These are phyloP conservation scores for Coemansia sp. DNA, from an alignment of 192 early-diverging fungal genomes.

Conservation along the genomic window DNA sequence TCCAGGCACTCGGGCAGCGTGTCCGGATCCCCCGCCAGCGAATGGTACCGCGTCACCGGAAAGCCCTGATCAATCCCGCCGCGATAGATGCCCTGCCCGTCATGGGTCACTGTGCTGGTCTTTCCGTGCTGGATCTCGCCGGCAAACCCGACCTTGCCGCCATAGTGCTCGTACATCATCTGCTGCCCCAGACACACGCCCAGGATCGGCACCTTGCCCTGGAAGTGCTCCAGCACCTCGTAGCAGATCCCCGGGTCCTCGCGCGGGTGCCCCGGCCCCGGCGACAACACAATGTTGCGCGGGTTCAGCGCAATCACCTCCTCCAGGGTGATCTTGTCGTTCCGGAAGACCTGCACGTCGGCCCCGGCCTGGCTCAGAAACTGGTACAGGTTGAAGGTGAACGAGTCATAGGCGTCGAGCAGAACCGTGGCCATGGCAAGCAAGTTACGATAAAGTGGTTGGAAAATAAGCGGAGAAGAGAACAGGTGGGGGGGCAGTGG, in stretches of 20 bases:
- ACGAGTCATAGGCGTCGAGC: constrained; percentile 98
- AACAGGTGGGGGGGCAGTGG: background rate
- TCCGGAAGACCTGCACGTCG: constrained; percentile 85
- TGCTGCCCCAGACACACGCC: constrained; percentile 98
- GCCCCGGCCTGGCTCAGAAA: constrained; percentile 87
- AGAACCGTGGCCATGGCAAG: constrained; percentile 54
- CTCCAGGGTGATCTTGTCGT: constrained; percentile 88
- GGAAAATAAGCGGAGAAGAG: too few relatives aligned
- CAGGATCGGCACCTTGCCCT: constrained; percentile 91
- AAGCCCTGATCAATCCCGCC: constrained; percentile 81
- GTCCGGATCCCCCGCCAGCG: constrained; percentile 76
- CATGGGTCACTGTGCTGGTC: constrained; percentile 84
- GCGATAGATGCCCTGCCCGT: constrained; percentile 81
- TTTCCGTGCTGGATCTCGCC: constrained; percentile 99
- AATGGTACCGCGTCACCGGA: constrained; percentile 93
- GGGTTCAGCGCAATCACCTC: constrained; percentile 78
- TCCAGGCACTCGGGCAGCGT: constrained; percentile 80
- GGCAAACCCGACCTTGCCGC: constrained; percentile 84
- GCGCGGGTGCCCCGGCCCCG: constrained; percentile 92
- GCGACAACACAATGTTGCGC: constrained; percentile 92
- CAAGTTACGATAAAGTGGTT: background rate
- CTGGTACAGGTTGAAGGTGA: constrained; percentile 99
- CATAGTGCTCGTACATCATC: constrained; percentile 94
- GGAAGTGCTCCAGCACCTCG: constrained; percentile 78
- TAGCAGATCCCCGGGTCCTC: constrained; percentile 87